Base-by-base conservation (phyloP, 192 early-diverging fungal species). In the Coemansia erecta region DNA sequence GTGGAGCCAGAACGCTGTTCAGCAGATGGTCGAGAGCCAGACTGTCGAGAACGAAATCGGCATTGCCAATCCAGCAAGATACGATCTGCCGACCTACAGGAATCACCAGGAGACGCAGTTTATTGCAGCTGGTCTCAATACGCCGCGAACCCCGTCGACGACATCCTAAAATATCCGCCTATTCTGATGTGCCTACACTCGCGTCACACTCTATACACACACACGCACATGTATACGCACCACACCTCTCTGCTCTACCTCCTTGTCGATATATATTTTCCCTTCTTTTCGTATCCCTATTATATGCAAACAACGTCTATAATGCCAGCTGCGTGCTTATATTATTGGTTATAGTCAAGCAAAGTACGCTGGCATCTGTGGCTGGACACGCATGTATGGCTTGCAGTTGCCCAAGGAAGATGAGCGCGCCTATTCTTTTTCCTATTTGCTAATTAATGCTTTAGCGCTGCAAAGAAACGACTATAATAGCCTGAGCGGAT, bases 11-110 rank as follows among this genome's bases (percentile, higher is more conserved):
- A 56, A 47, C 5, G 63, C 51, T 3, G 63, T 76, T 13, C 67
- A 51, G 28, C 63, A 76, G 19, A 76, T 76, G 15, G 52, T 76
- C 17, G 73, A 76, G 13, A 63, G 66, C 49, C 73, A 76, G n/a
- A 65, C 63, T 18, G 64, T 53, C 13, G 60, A 66, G 5, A 76
- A 59, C 39, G 73, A 76, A 41, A 44, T 61, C 12, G 73, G 73
- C 13, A 46, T 44, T 18, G 15, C 56, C 9, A 55, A 19, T 5
- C 28, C 26, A 4, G 10, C 57, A 8, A 68, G 57, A 12, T 76
- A 64, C 22, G 58, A 75, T 0, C 54, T 76, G 8, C 73, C 73
- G 14, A 66, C 58, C 11, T 76, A 76, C 33, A 19, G 73, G 17
- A 58, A 76, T 48, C 67, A 76, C 46, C 60, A 61, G 42, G 24